Evolutionary conservation across 495 filamentous ascomycete genomes (phyloP), one percentile per base, ranked within the genome.

Genomic region (Neohortaea acidophila): DNA sequence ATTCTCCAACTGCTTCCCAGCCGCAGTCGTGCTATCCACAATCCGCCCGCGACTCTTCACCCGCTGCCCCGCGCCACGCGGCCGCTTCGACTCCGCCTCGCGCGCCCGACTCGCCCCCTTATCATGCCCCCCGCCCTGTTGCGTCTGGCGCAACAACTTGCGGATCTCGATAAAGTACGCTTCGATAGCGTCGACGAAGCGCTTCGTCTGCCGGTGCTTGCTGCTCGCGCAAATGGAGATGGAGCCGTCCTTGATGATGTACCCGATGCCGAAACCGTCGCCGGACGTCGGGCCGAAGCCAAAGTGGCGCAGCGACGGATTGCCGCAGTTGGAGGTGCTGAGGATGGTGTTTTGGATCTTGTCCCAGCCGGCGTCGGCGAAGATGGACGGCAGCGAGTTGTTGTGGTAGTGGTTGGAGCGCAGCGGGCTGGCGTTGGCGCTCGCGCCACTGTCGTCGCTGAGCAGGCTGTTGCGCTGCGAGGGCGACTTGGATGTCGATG

Each of bases 301-400:
- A 51, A 97, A 97, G 33, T 94, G 84, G 1, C 89, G 78, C 11
- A 97, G 70, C n/a, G 81, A 86, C 2, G 89, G 89, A 60, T 97
- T 97, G 39, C 89, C 89, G 60, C 89, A 97, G 62, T 97, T 97
- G n/a, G 85, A 94, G 1, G 89, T 94, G 22, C 81, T 89, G 14
- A 97, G 64, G 49, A 96, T 82, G 12, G 89, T 94, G 47, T 72
- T 92, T 66, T 94, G 94, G 42, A 94, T 70, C 48, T 80, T 84
- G 59, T 94, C 87, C 84, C 86, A 97, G 29, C 84, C 89, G 0
- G 69, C 38, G 51, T 97, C 89, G 32, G 74, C 77, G 60, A 97
- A 97, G 48, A 94, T 69, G 28, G 75, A 62, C 0, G 86, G 86
- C 22, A 85, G 75, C 4, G 48, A 64, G 49, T 59, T 56, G 26